Evolutionary conservation across 768 basidiomycete genomes (phyloP).

Genomic region (Kwoniella newhampshirensis): DNA sequence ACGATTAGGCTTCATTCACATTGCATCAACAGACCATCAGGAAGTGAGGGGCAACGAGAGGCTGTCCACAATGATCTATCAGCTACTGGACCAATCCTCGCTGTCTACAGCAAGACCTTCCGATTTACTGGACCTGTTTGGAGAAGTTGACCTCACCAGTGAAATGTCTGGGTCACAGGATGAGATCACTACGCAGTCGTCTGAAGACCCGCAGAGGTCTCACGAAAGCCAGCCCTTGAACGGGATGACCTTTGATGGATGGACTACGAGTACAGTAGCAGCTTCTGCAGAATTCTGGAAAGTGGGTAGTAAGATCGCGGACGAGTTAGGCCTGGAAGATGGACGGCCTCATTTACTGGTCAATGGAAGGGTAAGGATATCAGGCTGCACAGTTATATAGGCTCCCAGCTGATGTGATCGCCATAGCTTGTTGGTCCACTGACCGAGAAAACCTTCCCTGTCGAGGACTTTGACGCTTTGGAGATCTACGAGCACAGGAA

Average conservation of each 20-base stretch:
- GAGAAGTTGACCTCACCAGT: conserved; percentile 25
- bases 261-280: conserved; percentile 24
- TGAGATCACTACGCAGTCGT: neutral
- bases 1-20: conserved; percentile 76
- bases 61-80: conserved; percentile 47
- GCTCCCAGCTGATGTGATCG: neutral
- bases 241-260: conserved; percentile 25
- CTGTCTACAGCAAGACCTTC: conserved; percentile 26
- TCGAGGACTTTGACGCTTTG: conserved; percentile 71
- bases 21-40: conserved; percentile 58
- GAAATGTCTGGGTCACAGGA: no score
- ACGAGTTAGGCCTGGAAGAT: conserved; percentile 62
- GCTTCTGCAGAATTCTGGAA: conserved; percentile 47
- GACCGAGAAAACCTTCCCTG: conserved; percentile 60
- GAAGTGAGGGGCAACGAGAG: conserved; percentile 54
- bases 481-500: conserved; percentile 72
- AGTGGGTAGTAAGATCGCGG: conserved; percentile 53
- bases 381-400: conserved; percentile 2
- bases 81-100: conserved; percentile 29
- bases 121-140: conserved; percentile 39
- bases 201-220: conserved; percentile 3
- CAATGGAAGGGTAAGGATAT: conserved; percentile 74
- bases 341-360: conserved; percentile 68
- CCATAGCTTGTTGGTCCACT: conserved; percentile 76
- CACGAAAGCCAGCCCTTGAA: conserved; percentile 23